These are phyloP conservation scores for Cladosporium sp. DNA, from an alignment of 2,329 filamentous ascomycete species.

Conservation along the genomic window DNA sequence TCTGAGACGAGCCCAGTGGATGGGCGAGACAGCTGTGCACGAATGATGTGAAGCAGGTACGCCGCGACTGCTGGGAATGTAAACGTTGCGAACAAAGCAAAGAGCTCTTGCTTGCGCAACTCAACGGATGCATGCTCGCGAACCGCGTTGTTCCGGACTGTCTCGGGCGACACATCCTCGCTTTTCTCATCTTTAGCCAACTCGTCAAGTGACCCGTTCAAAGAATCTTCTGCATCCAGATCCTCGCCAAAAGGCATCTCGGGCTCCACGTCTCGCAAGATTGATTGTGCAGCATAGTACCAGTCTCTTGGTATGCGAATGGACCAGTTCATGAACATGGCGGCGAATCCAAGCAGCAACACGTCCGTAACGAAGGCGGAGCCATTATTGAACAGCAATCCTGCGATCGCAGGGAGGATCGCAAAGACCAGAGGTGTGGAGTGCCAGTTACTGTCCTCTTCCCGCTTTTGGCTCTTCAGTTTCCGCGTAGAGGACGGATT, in stretches of 20 bases:
- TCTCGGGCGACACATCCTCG: conserved; percentile 7
- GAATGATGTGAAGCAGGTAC: conserved; percentile 74
- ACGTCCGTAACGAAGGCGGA: conserved; percentile 78
- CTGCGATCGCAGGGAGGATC: conserved; percentile 77
- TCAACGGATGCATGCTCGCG: conserved; percentile 47
- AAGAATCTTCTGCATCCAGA: conserved; percentile 18
- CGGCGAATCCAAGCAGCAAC: conserved; percentile 70
- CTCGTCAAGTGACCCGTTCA: conserved; percentile 15
- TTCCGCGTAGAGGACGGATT: conserved; percentile 34
- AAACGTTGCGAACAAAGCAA: conserved; percentile 74
- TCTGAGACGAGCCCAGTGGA: conserved; percentile 85
- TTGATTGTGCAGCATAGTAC: conserved; percentile 45
- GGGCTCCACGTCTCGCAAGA: conserved; percentile 12
- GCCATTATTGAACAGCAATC: conserved; percentile 78
- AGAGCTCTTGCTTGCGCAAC: conserved; percentile 66
- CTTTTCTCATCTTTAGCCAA: conserved; percentile 6
- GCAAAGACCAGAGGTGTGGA: conserved; percentile 77
- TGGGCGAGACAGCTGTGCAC: conserved; percentile 71
- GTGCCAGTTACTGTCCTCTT: conserved; percentile 64
- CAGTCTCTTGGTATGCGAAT: conserved; percentile 78
- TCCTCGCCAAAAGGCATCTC: conserved; percentile 11
- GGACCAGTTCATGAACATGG: conserved; percentile 87
- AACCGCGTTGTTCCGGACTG: conserved; percentile 12
- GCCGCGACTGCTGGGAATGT: conserved; percentile 71
- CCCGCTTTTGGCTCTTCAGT: conserved; percentile 31